A percentile compares a stretch with the other conserved stretches of the same genome.
Conservation (phyloP, 345 rosid species). For the Limnanthes douglasii region DNA sequence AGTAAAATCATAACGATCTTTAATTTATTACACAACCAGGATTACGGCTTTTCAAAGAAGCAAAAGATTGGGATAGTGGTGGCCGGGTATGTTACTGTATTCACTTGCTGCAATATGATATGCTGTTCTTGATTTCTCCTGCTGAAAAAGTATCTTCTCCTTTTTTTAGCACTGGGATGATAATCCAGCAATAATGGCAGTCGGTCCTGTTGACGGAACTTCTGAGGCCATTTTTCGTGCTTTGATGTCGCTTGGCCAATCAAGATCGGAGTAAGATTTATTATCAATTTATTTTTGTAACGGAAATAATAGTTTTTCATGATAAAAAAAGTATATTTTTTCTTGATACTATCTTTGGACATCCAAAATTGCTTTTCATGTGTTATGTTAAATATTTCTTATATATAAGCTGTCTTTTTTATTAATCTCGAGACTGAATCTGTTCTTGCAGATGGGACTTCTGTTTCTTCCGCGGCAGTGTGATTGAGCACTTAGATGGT, state of each 20-base stretch:
- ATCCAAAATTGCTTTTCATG: too few relatives aligned
- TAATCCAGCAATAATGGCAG: constrained; percentile 94
- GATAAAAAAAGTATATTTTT: too few relatives aligned
- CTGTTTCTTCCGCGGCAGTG: constrained; percentile 48
- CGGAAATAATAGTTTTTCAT: too few relatives aligned
- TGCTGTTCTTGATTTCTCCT: background rate
- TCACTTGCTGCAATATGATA: background rate
- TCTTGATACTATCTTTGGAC: too few relatives aligned
- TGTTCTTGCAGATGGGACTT: constrained; percentile 75
- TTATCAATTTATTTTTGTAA: too few relatives aligned
- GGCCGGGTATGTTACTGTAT: constrained; percentile 31
- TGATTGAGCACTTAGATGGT: constrained; percentile 88
- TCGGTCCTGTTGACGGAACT: constrained; percentile 68
- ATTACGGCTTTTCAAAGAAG: constrained; percentile 81
- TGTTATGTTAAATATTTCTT: too few relatives aligned
- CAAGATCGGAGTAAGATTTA: constrained; percentile 71
- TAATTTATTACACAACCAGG: constrained; percentile 27
- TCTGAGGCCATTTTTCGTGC: constrained; percentile 70
- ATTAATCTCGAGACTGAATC: background rate
- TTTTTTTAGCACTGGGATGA: constrained; percentile 70
- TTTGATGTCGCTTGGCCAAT: constrained; percentile 72
- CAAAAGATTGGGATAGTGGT: constrained; percentile 55
- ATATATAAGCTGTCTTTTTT: too few relatives aligned
- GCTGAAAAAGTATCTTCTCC: constrained; percentile 4
- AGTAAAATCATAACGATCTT: constrained; percentile 1